Evolutionary conservation across 2,329 filamentous ascomycete genomes (phyloP).

Genomic region (Penicillium sp.): DNA sequence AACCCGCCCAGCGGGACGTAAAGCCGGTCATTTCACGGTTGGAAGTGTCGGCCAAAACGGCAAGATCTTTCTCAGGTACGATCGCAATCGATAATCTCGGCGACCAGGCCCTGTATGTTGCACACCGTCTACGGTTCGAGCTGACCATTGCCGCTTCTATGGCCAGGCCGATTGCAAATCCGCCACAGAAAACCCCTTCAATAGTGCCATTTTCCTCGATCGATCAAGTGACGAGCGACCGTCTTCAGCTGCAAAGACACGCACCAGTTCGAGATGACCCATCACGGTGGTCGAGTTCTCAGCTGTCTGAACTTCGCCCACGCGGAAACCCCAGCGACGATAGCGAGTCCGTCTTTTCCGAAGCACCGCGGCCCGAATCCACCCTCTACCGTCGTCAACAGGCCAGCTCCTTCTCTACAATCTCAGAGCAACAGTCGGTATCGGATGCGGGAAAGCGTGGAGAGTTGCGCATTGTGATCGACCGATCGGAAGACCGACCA

Average conservation of each 20-base stretch:
- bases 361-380: constrained; percentile 28
- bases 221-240: constrained; percentile 63
- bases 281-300: constrained; percentile 46
- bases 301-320: constrained; percentile 46
- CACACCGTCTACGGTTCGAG: constrained; percentile 17
- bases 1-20: constrained; percentile 63
- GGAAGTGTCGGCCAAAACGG: constrained; percentile 83
- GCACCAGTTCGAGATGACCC: constrained; percentile 35
- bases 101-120: constrained; percentile 17
- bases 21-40: constrained; percentile 75
- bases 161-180: constrained; percentile 43
- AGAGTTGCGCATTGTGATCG: constrained; percentile 79
- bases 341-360: constrained; percentile 28
- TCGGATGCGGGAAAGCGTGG: constrained; percentile 56
- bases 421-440: constrained; percentile 62
- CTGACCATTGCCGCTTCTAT: constrained; percentile 19
- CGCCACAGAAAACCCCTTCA: constrained; percentile 37
- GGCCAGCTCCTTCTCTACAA: constrained; percentile 76
- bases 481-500: constrained; percentile 67
- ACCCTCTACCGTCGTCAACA: constrained; percentile 55
- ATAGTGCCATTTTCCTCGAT: constrained; percentile 44
- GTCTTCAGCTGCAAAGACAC: constrained; percentile 47
- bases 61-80: constrained; percentile 78
- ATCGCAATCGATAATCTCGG: constrained; percentile 22
- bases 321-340: constrained; percentile 34